Evolutionary conservation across 768 basidiomycete genomes (phyloP).

Genomic region (Dioszegia hungarica): DNA sequence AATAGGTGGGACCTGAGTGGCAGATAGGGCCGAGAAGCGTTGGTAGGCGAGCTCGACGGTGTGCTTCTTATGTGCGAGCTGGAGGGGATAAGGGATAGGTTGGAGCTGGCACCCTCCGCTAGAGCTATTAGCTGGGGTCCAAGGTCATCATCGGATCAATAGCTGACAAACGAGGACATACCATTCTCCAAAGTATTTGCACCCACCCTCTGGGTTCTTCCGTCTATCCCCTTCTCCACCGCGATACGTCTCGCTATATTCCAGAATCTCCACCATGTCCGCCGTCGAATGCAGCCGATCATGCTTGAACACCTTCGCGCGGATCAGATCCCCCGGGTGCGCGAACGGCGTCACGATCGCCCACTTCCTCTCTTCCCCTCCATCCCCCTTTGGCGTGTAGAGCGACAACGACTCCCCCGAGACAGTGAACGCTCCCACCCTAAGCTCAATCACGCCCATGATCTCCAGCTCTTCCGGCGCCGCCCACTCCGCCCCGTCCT

Average conservation of each 20-base stretch:
- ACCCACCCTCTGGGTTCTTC: constrained; percentile 63
- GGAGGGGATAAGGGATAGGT: constrained; percentile 77
- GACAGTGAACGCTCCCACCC: constrained; percentile 59
- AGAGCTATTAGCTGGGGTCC: background rate
- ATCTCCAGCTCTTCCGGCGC: constrained; percentile 54
- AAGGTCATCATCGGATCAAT: too few species aligned
- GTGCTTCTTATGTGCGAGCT: constrained; percentile 69
- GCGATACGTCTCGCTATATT: constrained; percentile 32
- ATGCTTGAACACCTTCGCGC: constrained; percentile 66
- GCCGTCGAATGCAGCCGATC: constrained; percentile 65
- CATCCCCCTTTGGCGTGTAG: constrained; percentile 54
- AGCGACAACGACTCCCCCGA: constrained; percentile 35
- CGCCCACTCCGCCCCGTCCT: constrained; percentile 49
- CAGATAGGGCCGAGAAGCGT: constrained; percentile 51
- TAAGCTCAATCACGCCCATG: constrained; percentile 54
- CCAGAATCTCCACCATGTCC: constrained; percentile 51
- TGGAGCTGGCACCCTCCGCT: constrained; percentile 86
- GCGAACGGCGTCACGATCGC: constrained; percentile 76
- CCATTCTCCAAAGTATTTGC: constrained; percentile 83
- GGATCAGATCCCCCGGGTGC: constrained; percentile 75
- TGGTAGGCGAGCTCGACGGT: constrained; percentile 37
- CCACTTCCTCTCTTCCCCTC: constrained; percentile 64
- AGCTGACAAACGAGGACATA: constrained; percentile 38
- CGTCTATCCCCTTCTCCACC: constrained; percentile 56
- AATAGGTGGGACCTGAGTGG: constrained; percentile 60